Percentiles rank a stretch among this genome's conserved stretches.
Conservation (phyloP, 441 rosid species). For the Corymbia calophylla region DNA sequence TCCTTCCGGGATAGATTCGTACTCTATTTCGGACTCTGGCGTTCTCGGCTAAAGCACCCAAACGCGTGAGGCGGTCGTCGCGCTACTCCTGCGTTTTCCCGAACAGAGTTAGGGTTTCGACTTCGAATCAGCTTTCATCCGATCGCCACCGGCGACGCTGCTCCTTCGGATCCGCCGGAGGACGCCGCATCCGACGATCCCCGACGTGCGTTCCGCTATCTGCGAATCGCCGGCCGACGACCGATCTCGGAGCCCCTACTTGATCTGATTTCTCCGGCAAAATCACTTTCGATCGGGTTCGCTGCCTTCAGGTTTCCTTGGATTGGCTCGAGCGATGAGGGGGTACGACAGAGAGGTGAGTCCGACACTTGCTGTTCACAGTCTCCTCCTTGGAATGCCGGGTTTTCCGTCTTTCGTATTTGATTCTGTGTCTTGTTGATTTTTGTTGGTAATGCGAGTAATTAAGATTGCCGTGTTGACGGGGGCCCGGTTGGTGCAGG, state of each 20-base stretch:
- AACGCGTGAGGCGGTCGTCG: neutral
- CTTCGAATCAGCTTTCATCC: neutral
- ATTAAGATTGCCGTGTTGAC: neutral
- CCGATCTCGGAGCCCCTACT: neutral
- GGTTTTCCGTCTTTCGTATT: neutral
- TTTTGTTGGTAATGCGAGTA: neutral
- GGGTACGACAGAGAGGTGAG: slow-evolving; percentile 33
- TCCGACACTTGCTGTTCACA: neutral
- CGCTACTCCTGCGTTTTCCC: neutral
- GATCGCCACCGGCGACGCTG: neutral
- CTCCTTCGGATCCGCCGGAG: neutral
- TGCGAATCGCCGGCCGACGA: neutral
- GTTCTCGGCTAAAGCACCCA: neutral
- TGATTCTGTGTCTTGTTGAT: neutral
- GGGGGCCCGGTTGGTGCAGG: slow-evolving; percentile 29
- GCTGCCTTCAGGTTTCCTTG: neutral
- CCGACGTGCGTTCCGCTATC: neutral
- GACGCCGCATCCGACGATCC: neutral
- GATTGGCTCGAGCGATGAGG: slow-evolving; percentile 22
- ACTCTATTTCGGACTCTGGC: neutral
- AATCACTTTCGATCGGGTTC: neutral
- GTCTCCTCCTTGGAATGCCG: neutral
- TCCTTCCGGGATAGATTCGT: neutral
- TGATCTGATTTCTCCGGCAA: neutral
- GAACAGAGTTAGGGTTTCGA: neutral